Conservation (phyloP, 2,329 filamentous ascomycete species). For the Coniochaeta ligniaria region DNA sequence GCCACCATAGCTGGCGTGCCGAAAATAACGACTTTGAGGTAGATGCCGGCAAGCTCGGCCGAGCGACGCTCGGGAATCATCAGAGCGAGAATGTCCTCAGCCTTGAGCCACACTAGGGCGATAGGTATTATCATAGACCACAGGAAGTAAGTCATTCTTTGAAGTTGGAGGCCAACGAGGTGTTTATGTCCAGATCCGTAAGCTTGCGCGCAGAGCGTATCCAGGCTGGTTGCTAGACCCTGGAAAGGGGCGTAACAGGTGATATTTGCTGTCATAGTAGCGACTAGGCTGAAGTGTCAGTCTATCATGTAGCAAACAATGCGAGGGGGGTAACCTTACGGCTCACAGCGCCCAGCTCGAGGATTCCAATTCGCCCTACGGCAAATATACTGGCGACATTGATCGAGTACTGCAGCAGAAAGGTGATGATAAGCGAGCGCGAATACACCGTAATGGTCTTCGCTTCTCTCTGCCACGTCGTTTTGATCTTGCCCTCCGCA, state of each 20-base stretch:
- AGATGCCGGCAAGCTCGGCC: conserved; percentile 63
- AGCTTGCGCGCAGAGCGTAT: conserved; percentile 89
- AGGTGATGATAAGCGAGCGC: conserved; percentile 63
- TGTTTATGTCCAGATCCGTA: conserved; percentile 88
- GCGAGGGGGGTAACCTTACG: conserved; percentile 19
- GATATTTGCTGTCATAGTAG: conserved; percentile 75
- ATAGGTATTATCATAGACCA: conserved; percentile 66
- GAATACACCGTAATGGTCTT: conserved; percentile 73
- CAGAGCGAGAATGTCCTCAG: conserved; percentile 52
- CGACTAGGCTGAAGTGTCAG: conserved; percentile 52
- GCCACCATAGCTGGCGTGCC: conserved; percentile 69
- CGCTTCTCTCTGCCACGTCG: conserved; percentile 84
- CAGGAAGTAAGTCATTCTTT: conserved; percentile 74
- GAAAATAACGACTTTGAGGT: conserved; percentile 61
- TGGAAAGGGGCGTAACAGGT: conserved; percentile 72
- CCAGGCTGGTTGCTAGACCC: conserved; percentile 81
- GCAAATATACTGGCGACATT: conserved; percentile 78
- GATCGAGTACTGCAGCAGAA: conserved; percentile 74
- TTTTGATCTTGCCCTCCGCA: conserved; percentile 70
- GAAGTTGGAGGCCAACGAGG: conserved; percentile 76
- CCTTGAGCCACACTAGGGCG: conserved; percentile 59
- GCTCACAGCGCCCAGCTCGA: conserved; percentile 60
- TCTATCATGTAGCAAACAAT: neutral
- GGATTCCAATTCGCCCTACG: conserved; percentile 66
- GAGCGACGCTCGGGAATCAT: conserved; percentile 69